Conservation (phyloP, 768 basidiomycete species). For the Udeniomyces megalosporus region DNA sequence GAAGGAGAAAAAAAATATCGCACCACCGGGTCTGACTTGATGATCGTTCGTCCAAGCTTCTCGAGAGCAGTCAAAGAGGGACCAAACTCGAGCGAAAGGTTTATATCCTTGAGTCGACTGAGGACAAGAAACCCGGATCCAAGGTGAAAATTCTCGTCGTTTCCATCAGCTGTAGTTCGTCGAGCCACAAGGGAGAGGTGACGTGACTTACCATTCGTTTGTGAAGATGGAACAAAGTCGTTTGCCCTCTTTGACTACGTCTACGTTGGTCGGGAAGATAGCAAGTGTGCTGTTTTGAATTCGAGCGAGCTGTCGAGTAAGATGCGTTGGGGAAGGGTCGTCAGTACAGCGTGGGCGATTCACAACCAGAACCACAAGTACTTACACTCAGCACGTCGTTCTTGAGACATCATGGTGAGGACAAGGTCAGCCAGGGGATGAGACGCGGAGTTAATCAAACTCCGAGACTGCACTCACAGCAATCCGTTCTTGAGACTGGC, state of each 20-base stretch:
- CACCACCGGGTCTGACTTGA: slow-evolving; percentile 10
- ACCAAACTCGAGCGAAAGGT: slow-evolving; percentile 26
- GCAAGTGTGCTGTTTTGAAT: slow-evolving; percentile 11
- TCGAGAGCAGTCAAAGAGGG: slow-evolving; percentile 23
- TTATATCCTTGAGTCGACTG: slow-evolving; percentile 28
- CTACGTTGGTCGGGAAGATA: slow-evolving; percentile 24
- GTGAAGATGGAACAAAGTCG: slow-evolving; percentile 31
- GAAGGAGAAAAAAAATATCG: too few relatives aligned
- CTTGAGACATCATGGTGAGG: not conserved
- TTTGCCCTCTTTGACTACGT: slow-evolving; percentile 24
- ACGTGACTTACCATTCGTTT: slow-evolving; percentile 25
- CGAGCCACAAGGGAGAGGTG: not conserved
- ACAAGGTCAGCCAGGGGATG: not conserved
- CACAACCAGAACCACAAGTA: too few relatives aligned
- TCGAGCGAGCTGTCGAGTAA: slow-evolving; percentile 1
- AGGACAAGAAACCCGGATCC: not conserved
- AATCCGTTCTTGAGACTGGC: slow-evolving; percentile 27
- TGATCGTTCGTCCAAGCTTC: slow-evolving; percentile 21
- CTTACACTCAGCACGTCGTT: too few relatives aligned
- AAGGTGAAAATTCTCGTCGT: not conserved
- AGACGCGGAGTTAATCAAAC: not conserved
- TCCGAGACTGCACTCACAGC: not conserved
- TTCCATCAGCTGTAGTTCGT: too few relatives aligned
- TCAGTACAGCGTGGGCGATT: too few relatives aligned
- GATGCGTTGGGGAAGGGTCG: slow-evolving; percentile 24